Base-by-base conservation (phyloP, 176 grass and related monocot species). In the Musa schizocarpa region DNA sequence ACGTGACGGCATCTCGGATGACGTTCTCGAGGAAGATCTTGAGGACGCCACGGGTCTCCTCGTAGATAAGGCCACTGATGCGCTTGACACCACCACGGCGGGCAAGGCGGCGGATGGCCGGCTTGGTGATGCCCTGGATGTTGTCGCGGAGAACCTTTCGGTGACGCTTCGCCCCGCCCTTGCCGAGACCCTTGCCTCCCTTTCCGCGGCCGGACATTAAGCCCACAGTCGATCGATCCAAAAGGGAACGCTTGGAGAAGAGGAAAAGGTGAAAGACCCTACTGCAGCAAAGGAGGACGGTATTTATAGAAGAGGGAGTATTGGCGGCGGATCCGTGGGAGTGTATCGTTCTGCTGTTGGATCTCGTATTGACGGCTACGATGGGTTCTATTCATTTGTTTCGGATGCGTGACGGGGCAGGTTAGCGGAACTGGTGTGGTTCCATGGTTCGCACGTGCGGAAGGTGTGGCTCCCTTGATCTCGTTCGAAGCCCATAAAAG, bases 11-110 rank as follows among this genome's bases (percentile, higher is more conserved):
- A 29, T 97, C 93, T 43, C 93, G 89, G 81, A 97, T 97, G 76
- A 97, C 93, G 71, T 97, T 97, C 87, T 93, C 90, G 52, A 97
- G 90, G 72, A 97, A 97, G 87, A 97, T 93, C 90, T 96, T 96
- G 82, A 96, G 92, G 2, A 96, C 92, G 72, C 92, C 92, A 54
- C 89, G 92, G 50, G 89, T 96, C 78, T 96, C 92, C 78, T 96
- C 89, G 75, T 97, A 97, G 83, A 93, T 97, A 65, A 97, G 84
- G 0, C 94, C 90, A 8, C 85, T 88, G 80, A 97, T 97, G 74
- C 94, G 94, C 87, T 85, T 85, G 27, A 85, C 83, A 20, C 83
- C 83, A 1, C 83, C 83, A 34, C 83, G 83, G 54, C 83, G 78
- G 24, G 83, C 83, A 48, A 85, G 67, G 11, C 83, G 77, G 3